phyloP scores from a whole-genome alignment of 306 rosid species.

The Dalbergia cultrata region DNA sequence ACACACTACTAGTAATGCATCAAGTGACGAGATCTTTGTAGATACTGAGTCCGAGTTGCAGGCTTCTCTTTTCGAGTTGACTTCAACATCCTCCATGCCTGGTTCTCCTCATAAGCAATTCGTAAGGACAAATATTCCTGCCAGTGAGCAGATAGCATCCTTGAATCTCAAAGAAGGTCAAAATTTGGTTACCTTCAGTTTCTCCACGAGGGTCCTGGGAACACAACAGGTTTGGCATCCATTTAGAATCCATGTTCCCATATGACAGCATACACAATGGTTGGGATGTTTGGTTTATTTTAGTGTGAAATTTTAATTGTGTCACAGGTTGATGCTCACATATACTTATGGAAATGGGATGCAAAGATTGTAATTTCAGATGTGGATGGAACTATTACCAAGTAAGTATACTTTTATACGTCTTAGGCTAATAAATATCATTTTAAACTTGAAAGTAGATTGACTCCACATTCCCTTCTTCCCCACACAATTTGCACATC shows the following conservation, averaged over 20 bases:
- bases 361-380: constrained; percentile 95
- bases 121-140: constrained; percentile 90
- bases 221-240: constrained; percentile 77
- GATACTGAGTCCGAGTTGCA: constrained; percentile 74
- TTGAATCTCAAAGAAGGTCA: constrained; percentile 97
- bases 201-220: constrained; percentile 93
- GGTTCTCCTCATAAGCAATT: constrained; percentile 75
- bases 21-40: constrained; percentile 86
- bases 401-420: constrained; percentile 64
- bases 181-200: constrained; percentile 88
- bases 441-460: constrained; percentile 40
- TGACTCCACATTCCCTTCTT: constrained; percentile 6
- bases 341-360: constrained; percentile 98
- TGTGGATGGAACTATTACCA: constrained; percentile 98
- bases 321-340: constrained; percentile 94
- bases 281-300: constrained; percentile 39
- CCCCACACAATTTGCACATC: constrained; percentile 29
- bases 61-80: constrained; percentile 50
- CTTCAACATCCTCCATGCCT: constrained; percentile 47
- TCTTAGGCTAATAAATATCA: constrained; percentile 39
- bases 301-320: constrained; percentile 41
- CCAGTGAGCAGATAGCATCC: constrained; percentile 94
- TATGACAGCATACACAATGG: constrained; percentile 16
- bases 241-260: constrained; percentile 38
- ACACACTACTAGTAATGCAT: constrained; percentile 63